Evolutionary conservation across 345 rosid species (phyloP).

Genomic region (Pistacia atlantica): DNA sequence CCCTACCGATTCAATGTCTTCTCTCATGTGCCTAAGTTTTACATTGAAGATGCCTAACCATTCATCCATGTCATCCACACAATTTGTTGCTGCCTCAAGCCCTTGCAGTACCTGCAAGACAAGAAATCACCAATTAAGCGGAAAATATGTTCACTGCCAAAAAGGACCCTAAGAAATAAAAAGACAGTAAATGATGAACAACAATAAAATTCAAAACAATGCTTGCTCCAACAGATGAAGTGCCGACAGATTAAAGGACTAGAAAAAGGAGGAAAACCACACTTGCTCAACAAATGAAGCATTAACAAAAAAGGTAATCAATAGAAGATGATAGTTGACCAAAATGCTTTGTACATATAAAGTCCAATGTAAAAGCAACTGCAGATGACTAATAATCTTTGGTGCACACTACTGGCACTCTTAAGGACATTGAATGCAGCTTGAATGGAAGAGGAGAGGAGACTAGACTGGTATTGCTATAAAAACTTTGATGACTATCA

Average conservation of each 20-base stretch:
- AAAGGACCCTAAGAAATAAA: neutral
- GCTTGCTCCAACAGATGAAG: neutral
- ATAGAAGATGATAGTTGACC: neutral
- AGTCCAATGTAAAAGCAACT: neutral
- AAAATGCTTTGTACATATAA: neutral
- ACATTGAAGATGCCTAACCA: constrained; percentile 97
- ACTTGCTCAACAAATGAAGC: neutral
- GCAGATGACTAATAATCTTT: neutral
- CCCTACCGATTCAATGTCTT: constrained; percentile 93
- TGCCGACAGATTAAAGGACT: neutral
- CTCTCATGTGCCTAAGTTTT: constrained; percentile 99
- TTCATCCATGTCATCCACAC: constrained; percentile 98
- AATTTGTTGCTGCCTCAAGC: constrained; percentile 88
- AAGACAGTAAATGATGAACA: neutral
- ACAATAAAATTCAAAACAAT: neutral
- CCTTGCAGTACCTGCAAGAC: constrained; percentile 87
- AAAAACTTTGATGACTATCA: no score
- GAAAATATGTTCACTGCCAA: neutral
- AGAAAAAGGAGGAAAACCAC: neutral
- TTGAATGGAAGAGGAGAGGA: constrained; percentile 5
- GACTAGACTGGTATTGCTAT: neutral
- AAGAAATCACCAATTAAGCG: constrained; percentile 15
- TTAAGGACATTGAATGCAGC: neutral
- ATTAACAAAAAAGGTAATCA: neutral
- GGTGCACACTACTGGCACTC: neutral